These are phyloP conservation scores for Stephania yunnanensis DNA, from an alignment of 164 flowering plant species.

Conservation along the genomic window DNA sequence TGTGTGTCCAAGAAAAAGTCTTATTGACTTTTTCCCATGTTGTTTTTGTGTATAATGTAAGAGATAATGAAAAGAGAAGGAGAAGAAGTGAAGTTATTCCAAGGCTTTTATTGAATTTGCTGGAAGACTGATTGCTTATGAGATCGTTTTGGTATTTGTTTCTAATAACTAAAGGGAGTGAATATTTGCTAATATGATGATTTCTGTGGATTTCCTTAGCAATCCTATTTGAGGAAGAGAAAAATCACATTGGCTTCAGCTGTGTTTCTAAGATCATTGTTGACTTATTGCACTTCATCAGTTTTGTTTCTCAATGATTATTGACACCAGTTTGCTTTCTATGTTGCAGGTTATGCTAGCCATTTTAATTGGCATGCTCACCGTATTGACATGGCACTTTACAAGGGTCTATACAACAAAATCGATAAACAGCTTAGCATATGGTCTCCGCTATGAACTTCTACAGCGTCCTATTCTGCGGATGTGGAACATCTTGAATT, in stretches of 20 bases:
- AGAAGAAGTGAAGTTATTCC: too few species aligned
- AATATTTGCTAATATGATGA: too few species aligned
- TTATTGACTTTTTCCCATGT: too few species aligned
- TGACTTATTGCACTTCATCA: neutral
- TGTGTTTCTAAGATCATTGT: neutral
- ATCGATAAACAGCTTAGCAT: slow-evolving; percentile 81
- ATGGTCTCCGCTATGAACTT: slow-evolving; percentile 78
- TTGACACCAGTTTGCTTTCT: neutral
- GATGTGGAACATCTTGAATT: slow-evolving; percentile 93
- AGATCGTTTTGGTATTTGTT: too few species aligned
- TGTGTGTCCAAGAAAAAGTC: too few species aligned
- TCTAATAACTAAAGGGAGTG: too few species aligned
- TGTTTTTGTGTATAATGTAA: too few species aligned
- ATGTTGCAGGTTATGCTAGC: slow-evolving; percentile 88
- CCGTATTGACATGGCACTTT: slow-evolving; percentile 93
- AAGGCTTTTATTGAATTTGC: too few species aligned
- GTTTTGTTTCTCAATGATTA: neutral
- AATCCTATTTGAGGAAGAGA: neutral
- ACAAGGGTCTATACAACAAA: slow-evolving; percentile 73
- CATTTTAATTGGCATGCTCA: slow-evolving; percentile 83
- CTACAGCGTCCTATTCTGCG: slow-evolving; percentile 86
- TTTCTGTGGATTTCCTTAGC: neutral
- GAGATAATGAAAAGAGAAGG: too few species aligned
- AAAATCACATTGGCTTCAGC: neutral
- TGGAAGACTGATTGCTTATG: too few species aligned